Evolutionary conservation across 345 rosid species (phyloP).

Genomic region (Capsella bursapastoris): DNA sequence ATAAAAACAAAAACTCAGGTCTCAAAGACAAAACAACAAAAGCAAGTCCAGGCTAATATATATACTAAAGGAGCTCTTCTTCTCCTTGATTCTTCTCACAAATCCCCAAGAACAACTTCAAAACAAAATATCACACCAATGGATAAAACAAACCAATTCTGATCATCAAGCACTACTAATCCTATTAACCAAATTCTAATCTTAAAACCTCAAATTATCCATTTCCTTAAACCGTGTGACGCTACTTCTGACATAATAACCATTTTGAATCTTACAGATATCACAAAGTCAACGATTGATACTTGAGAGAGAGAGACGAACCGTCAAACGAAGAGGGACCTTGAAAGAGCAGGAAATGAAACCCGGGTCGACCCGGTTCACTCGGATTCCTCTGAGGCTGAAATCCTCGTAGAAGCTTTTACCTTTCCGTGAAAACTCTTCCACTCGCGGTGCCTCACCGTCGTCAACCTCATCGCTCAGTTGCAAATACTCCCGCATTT

Average conservation of each 20-base stretch:
- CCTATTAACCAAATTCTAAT: neutral
- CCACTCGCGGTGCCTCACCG: slow-evolving; percentile 54
- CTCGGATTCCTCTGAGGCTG: slow-evolving; percentile 68
- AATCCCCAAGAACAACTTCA: neutral
- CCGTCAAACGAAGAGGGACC: slow-evolving; percentile 89
- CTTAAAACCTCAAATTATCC: neutral
- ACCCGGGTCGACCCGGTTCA: slow-evolving; percentile 77
- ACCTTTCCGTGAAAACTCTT: slow-evolving; percentile 41
- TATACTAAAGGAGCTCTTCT: neutral
- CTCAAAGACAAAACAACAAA: neutral
- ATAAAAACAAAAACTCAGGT: neutral
- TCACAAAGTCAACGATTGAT: neutral
- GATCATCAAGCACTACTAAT: neutral
- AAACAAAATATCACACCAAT: too few species aligned
- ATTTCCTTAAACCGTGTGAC: neutral
- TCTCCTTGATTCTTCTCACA: slow-evolving; percentile 10
- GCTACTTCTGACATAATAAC: neutral
- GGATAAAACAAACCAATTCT: neutral
- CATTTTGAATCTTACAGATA: neutral
- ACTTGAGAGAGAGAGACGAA: slow-evolving; percentile 36
- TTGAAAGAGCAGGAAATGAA: slow-evolving; percentile 71
- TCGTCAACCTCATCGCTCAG: slow-evolving; percentile 58
- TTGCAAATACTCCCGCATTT: slow-evolving; percentile 53
- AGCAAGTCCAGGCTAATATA: neutral
- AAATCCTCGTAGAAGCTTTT: slow-evolving; percentile 72